Percentiles rank a stretch among this genome's conserved stretches.
These are phyloP conservation scores for Picocystis sp. DNA, from an alignment of 163 green algal species.

Conservation along the genomic window DNA sequence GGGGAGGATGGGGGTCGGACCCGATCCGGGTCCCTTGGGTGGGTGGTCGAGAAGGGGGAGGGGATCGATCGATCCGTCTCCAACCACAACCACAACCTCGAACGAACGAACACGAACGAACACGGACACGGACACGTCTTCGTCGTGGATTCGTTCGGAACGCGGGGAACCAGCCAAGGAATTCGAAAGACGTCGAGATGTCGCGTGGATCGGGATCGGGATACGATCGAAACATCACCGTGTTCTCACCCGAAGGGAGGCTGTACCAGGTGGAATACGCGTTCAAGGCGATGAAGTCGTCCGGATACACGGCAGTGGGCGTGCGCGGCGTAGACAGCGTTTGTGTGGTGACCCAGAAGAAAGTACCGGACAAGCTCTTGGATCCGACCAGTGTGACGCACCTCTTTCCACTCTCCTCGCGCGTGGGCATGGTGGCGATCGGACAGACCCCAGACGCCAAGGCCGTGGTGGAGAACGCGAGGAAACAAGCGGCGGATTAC, in stretches of 20 bases:
- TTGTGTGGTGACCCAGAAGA: slow-evolving; percentile 90
- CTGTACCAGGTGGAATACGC: slow-evolving; percentile 78
- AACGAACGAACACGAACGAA: no score
- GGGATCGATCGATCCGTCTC: no score
- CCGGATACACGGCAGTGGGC: slow-evolving; percentile 74
- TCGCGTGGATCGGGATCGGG: slow-evolving; percentile 52
- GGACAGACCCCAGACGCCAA: slow-evolving; percentile 24
- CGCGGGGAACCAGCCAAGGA: no score
- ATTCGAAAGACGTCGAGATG: slow-evolving; percentile 38
- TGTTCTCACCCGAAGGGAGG: slow-evolving; percentile 74
- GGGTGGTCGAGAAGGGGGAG: no score
- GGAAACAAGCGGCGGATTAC: no score
- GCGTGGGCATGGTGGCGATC: slow-evolving; percentile 67
- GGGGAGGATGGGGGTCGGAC: no score
- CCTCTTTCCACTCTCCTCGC: slow-evolving; percentile 73
- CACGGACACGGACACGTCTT: no score
- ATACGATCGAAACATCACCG: slow-evolving; percentile 74
- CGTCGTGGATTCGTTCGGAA: no score
- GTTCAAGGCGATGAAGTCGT: slow-evolving; percentile 62
- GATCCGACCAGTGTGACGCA: slow-evolving; percentile 74
- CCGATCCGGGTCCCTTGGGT: no score
- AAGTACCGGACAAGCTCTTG: slow-evolving; percentile 92
- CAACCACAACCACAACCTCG: no score
- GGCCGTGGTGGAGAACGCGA: neutral
- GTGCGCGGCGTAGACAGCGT: slow-evolving; percentile 82